Conservation (phyloP, 164 flowering plant genomes). For the Stephania cephalantha region DNA sequence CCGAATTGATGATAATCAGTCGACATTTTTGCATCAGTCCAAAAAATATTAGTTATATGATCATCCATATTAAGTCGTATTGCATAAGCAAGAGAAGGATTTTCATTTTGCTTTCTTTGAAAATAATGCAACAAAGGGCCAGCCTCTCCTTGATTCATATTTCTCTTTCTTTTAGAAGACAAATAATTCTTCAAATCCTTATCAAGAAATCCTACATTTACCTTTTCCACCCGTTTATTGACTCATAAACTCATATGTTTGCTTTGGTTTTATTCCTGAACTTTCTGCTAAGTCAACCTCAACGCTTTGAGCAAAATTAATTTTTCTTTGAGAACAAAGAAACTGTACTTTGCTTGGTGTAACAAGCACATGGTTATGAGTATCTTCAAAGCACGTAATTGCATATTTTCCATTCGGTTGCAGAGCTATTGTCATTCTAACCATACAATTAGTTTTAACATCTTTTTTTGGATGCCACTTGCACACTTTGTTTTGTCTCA, state of each 20-base stretch:
- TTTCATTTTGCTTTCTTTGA: no score
- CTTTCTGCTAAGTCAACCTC: not conserved
- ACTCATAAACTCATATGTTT: not conserved
- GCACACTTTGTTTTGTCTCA: not conserved
- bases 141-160: no score
- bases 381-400: not conserved
- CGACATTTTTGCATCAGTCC: no score
- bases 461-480: not conserved
- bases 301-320: not conserved
- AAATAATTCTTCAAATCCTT: no score
- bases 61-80: no score
- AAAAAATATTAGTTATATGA: no score
- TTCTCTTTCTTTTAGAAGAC: no score
- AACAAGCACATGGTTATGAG: not conserved
- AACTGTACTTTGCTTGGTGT: no score
- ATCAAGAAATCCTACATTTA: no score
- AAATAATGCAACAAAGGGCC: no score
- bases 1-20: no score
- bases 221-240: not conserved
- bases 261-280: not conserved
- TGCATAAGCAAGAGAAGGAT: no score
- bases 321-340: not conserved
- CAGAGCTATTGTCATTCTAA: not conserved
- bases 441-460: not conserved
- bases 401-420: not conserved